phyloP scores from a whole-genome alignment of 2,329 filamentous ascomycete species.

The Penicillium sp. region DNA sequence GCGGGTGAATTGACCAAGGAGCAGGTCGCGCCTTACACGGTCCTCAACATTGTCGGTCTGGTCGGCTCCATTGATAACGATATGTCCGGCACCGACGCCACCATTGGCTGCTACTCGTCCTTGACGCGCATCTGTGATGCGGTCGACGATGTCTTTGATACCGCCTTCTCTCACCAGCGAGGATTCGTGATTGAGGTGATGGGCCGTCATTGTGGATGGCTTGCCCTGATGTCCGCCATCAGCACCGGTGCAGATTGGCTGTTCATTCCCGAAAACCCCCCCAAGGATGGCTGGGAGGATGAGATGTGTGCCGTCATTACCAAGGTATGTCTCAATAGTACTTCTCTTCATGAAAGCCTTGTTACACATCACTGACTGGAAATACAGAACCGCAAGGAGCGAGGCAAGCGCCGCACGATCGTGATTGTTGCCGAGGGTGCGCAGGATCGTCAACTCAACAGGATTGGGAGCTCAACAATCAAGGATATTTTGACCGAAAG shows the following conservation, averaged over 20 bases:
- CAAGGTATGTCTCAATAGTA: conserved; percentile 53
- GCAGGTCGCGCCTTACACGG: conserved; percentile 73
- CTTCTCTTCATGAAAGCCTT: neutral
- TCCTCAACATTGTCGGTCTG: conserved; percentile 93
- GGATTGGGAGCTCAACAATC: conserved; percentile 78
- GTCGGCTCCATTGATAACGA: conserved; percentile 99
- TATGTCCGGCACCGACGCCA: conserved; percentile 93
- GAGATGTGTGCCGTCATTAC: conserved; percentile 81
- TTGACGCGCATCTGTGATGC: conserved; percentile 91
- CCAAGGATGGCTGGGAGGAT: conserved; percentile 80
- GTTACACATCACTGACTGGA: neutral
- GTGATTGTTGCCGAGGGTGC: conserved; percentile 97
- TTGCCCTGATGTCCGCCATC: conserved; percentile 93
- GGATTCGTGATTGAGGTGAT: conserved; percentile 99
- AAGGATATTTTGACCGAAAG: conserved; percentile 83
- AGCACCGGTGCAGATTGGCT: conserved; percentile 94
- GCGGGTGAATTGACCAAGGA: conserved; percentile 69
- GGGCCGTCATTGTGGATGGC: conserved; percentile 96
- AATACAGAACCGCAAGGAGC: conserved; percentile 68
- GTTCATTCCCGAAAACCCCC: conserved; percentile 94
- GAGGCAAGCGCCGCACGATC: conserved; percentile 96
- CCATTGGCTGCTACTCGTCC: conserved; percentile 94
- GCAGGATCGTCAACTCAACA: conserved; percentile 78
- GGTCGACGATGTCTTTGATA: conserved; percentile 90
- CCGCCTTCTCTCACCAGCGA: conserved; percentile 91